Evolutionary conservation across 352 stramenopile species (phyloP).

Genomic region (Globisporangium iwayamae): DNA sequence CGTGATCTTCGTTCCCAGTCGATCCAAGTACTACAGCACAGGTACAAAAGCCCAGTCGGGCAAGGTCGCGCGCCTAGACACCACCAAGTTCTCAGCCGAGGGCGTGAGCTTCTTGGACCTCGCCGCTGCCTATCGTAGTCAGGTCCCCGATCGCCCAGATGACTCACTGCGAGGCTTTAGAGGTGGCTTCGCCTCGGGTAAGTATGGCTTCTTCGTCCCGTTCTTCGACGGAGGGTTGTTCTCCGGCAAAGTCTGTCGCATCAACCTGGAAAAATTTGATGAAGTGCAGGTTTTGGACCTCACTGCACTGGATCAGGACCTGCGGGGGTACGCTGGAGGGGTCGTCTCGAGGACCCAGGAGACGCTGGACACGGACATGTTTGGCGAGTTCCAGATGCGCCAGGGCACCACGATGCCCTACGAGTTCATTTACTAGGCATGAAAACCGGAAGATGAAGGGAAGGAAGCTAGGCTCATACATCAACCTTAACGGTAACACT

Average conservation of each 20-base stretch:
- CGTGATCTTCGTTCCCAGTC: slow-evolving; percentile 62
- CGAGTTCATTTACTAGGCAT: slow-evolving; percentile 53
- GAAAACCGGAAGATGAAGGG: too few species aligned
- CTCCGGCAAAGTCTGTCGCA: slow-evolving; percentile 71
- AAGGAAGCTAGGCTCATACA: not conserved
- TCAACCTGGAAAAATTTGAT: slow-evolving; percentile 77
- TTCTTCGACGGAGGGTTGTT: slow-evolving; percentile 67
- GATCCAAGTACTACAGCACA: slow-evolving; percentile 26
- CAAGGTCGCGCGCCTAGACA: slow-evolving; percentile 74
- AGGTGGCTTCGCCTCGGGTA: slow-evolving; percentile 61
- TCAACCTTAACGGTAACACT: not conserved
- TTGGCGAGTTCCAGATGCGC: slow-evolving; percentile 59
- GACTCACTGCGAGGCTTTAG: slow-evolving; percentile 61
- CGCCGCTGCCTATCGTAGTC: slow-evolving; percentile 42
- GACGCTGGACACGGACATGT: slow-evolving; percentile 48
- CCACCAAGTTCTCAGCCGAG: slow-evolving; percentile 45
- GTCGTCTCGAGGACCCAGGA: slow-evolving; percentile 51
- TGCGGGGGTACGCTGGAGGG: slow-evolving; percentile 50
- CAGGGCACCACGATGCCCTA: slow-evolving; percentile 64
- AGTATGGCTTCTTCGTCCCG: slow-evolving; percentile 80
- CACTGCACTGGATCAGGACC: slow-evolving; percentile 32
- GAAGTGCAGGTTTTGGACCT: slow-evolving; percentile 77
- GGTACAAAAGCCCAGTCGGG: slow-evolving; percentile 37
- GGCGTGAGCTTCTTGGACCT: slow-evolving; percentile 61
- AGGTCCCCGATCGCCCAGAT: slow-evolving; percentile 66